Evolutionary conservation across 805 yeast genomes (phyloP).

Genomic region (Kluyveromyces lactis): DNA sequence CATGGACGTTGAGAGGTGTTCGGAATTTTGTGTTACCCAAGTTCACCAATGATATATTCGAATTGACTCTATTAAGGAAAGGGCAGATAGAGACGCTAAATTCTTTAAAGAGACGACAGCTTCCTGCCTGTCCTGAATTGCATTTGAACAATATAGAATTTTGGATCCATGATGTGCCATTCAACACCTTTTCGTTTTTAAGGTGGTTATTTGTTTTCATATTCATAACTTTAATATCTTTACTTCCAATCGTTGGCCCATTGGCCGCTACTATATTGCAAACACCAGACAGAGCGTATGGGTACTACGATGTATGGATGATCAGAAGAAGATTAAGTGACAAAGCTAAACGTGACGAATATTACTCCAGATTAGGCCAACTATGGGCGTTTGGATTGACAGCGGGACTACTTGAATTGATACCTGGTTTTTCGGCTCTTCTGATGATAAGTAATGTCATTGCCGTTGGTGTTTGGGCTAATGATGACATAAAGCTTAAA

Average conservation of each 20-base stretch:
- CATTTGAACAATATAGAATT: conserved; percentile 7
- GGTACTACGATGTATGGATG: conserved; percentile 23
- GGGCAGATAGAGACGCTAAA: conserved; percentile 9
- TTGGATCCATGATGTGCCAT: conserved; percentile 17
- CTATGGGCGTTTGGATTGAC: conserved; percentile 23
- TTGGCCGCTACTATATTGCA: conserved; percentile 19
- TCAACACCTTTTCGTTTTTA: conserved; percentile 6
- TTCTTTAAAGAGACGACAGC: conserved; percentile 3
- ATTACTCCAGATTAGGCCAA: conserved; percentile 14
- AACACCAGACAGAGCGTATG: conserved; percentile 22
- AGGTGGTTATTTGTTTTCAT: conserved; percentile 8
- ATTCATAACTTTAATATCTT: conserved; percentile 14
- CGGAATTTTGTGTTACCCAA: conserved; percentile 19
- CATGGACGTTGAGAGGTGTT: conserved; percentile 18
- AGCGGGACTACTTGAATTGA: conserved; percentile 20
- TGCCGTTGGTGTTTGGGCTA: conserved; percentile 63
- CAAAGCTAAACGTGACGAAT: conserved; percentile 2
- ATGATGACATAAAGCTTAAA: conserved; percentile 26
- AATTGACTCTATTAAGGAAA: conserved; percentile 13
- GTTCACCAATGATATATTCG: conserved; percentile 18
- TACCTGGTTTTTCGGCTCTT: conserved; percentile 35
- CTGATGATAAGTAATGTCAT: conserved; percentile 50
- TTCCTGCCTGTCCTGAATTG: conserved; percentile 4
- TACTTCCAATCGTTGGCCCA: conserved; percentile 31
- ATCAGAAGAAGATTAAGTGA: conserved; percentile 1